Evolutionary conservation across 1,284 basidiomycete genomes (phyloP).

Genomic region (Fomitopsis pinicola): DNA sequence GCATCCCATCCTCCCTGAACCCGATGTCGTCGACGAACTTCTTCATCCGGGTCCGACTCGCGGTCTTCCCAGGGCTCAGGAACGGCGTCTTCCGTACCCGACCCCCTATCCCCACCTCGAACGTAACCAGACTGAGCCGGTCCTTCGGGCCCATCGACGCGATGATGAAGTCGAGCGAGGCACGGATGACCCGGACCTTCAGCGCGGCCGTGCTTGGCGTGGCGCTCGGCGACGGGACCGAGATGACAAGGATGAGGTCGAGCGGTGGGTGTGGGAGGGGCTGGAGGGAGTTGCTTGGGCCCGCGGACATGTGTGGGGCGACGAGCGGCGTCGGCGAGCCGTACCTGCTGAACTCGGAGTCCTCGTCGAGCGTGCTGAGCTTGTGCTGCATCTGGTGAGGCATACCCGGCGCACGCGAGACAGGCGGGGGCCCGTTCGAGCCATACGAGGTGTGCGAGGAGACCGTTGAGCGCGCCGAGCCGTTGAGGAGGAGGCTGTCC

Average conservation of each 20-base stretch:
- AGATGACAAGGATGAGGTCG: conserved; percentile 90
- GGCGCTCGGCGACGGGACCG: conserved; percentile 71
- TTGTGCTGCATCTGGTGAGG: conserved; percentile 35
- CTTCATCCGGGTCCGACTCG: conserved; percentile 67
- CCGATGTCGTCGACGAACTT: conserved; percentile 76
- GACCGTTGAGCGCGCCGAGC: conserved; percentile 60
- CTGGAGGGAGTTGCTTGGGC: conserved; percentile 71
- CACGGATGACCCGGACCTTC: conserved; percentile 82
- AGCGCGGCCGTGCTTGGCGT: conserved; percentile 77
- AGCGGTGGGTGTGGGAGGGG: conserved; percentile 84
- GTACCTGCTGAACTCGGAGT: conserved; percentile 58
- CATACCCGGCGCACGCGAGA: conserved; percentile 15
- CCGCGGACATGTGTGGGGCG: conserved; percentile 71
- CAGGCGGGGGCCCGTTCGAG: conserved; percentile 26
- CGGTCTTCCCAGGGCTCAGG: conserved; percentile 64
- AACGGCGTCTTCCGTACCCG: conserved; percentile 87
- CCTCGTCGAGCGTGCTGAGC: conserved; percentile 65
- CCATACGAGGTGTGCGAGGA: conserved; percentile 70
- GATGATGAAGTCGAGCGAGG: conserved; percentile 81
- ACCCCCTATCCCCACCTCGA: conserved; percentile 79
- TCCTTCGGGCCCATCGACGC: conserved; percentile 73
- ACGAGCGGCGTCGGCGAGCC: conserved; percentile 53
- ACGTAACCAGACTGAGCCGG: conserved; percentile 83
- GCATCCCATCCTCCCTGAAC: conserved; percentile 35
- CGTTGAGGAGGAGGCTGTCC: conserved; percentile 63